These are phyloP conservation scores for Colletotrichum tanaceti DNA, from an alignment of 2,329 filamentous ascomycete genomes.

Conservation along the genomic window DNA sequence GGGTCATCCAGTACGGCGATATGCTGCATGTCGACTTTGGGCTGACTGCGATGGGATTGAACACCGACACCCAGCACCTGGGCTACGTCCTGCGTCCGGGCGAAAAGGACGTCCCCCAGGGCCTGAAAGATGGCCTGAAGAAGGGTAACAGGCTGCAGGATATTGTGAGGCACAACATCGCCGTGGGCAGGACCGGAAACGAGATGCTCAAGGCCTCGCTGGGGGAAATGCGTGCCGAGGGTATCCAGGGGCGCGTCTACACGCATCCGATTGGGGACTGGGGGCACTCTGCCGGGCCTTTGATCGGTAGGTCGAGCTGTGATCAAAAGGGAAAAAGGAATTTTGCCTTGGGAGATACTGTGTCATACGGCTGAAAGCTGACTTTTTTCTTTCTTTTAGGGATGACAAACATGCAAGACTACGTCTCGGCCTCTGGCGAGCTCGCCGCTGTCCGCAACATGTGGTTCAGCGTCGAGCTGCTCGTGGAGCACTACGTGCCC, in stretches of 20 bases:
- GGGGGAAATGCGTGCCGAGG: constrained; percentile 56
- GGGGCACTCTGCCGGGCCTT: constrained; percentile 61
- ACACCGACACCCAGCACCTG: constrained; percentile 63
- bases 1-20: constrained; percentile 57
- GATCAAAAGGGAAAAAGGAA: too few relatives aligned
- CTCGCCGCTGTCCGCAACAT: constrained; percentile 57
- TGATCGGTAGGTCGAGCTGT: constrained; percentile 53
- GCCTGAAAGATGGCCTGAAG: constrained; percentile 55
- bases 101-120: constrained; percentile 54
- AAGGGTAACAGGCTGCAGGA: constrained; percentile 62
- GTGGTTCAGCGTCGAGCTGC: constrained; percentile 64
- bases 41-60: constrained; percentile 59
- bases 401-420: constrained; percentile 62
- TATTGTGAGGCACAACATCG: constrained; percentile 58
- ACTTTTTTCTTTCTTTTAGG: constrained; percentile 49
- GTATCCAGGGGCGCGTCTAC: constrained; percentile 61
- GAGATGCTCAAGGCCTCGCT: constrained; percentile 55
- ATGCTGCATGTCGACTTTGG: constrained; percentile 63
- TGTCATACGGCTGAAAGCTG: background rate
- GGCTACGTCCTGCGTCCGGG: constrained; percentile 60
- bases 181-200: constrained; percentile 57
- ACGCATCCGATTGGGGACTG: constrained; percentile 63
- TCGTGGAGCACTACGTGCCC: constrained; percentile 59
- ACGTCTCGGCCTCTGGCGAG: constrained; percentile 60
- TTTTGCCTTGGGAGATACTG: background rate